These are phyloP conservation scores for Spergularia bocconei DNA, from an alignment of 148 eudicot genomes.

Conservation along the genomic window DNA sequence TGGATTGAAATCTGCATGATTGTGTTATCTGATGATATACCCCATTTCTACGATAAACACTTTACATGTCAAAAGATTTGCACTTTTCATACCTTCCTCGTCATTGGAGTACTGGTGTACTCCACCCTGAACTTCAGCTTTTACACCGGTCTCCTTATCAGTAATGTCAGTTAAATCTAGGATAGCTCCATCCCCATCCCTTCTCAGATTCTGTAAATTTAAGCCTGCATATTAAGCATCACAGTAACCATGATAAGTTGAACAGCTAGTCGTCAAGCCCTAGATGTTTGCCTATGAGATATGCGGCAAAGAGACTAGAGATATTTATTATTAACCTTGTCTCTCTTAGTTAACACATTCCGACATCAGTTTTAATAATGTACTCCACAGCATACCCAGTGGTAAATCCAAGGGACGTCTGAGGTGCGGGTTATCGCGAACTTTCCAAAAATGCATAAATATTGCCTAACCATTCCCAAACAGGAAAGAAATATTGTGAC, in stretches of 20 bases:
- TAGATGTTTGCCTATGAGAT: constrained; percentile 7
- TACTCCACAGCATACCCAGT: no score
- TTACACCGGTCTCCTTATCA: background rate
- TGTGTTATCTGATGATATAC: background rate
- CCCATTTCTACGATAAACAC: background rate
- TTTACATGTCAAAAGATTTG: background rate
- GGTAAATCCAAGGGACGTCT: no score
- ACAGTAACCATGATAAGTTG: background rate
- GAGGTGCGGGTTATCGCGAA: no score
- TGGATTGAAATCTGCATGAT: constrained; percentile 16
- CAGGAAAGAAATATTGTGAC: no score
- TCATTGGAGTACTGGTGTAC: background rate
- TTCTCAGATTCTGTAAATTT: background rate
- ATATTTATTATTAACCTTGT: no score
- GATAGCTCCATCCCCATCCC: constrained; percentile 1
- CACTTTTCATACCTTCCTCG: background rate
- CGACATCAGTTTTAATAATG: no score
- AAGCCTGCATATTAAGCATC: constrained; percentile 13
- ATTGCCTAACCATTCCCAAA: no score
- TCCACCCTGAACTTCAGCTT: constrained; percentile 5
- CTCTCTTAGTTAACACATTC: no score
- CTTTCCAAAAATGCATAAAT: no score
- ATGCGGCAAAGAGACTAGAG: background rate
- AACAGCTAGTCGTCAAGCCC: background rate
- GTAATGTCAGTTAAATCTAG: background rate